Base-by-base conservation (phyloP, 2,329 filamentous ascomycete genomes). In the Canariomyces notabilis region DNA sequence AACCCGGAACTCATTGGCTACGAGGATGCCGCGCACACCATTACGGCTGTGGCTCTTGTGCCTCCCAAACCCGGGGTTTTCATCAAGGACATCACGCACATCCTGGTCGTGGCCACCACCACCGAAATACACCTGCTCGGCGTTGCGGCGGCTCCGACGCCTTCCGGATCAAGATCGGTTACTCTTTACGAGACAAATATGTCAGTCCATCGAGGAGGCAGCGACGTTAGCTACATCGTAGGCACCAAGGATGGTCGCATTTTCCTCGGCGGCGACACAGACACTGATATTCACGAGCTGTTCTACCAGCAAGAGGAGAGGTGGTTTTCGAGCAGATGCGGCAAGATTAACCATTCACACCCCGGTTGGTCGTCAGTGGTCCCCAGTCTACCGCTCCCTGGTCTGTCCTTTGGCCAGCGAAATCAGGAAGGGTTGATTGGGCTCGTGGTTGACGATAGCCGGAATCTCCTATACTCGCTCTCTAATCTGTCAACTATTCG, bases 251-350 rank as follows among this genome's bases (percentile, higher is more conserved):
- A 81, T 18, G 94, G 94, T 7, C 86, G 93, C 51, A 93, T 98
- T 54, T 98, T 98, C 72, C 95, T 96, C 61, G 83, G 86, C 34
- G 88, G 89, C 31, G 78, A 77, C 41, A 77, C 75, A 41, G 87
- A 91, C 55, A 89, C 89, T 53, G 90, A 97, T 58, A 81, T 98
- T 38, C 88, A 93, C 64, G 93, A 98, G 67, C 78, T 98, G 44
- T 90, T 86, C 57, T 98, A 98, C 64, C 91, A 97, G 67, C 89
- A 95, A 61, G 89, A 97, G 65, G 93, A 98, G 67, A 85, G 87
- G 58, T 98, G 93, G 93, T 98, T 98, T 63, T 85, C 87, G 43
- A 89, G 83, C 65, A 80, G 86, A 55, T 94, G 88, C 63, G 83
- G 85, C 50, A 95, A 90, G 67, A 82, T 91, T 53, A 94, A 94